Evolutionary conservation across 768 basidiomycete genomes (phyloP).

Genomic region (Royoungia palumana): DNA sequence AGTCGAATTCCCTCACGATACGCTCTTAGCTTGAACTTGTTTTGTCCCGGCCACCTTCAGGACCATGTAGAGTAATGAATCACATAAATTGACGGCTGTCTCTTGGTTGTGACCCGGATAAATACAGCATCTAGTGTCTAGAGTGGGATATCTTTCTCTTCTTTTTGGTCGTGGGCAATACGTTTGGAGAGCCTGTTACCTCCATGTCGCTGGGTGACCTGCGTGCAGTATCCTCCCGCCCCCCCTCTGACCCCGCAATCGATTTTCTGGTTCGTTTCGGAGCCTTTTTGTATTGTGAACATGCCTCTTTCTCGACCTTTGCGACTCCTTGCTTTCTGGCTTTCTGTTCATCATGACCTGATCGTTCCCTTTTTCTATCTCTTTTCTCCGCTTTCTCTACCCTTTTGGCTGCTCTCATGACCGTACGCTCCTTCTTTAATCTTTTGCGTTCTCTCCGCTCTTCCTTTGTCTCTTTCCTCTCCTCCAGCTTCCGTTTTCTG

Average conservation of each 20-base stretch:
- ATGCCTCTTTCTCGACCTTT: not conserved
- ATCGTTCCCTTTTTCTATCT: not conserved
- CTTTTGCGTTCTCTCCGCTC: constrained; percentile 23
- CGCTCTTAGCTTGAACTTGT: constrained; percentile 2
- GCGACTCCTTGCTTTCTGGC: not conserved
- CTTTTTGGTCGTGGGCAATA: constrained; percentile 10
- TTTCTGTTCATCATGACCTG: not conserved
- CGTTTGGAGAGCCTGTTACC: not conserved
- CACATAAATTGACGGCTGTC: constrained; percentile 5
- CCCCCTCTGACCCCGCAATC: constrained; percentile 8
- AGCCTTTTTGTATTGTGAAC: constrained; percentile 2
- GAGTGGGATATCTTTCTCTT: constrained; percentile 19
- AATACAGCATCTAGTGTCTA: constrained; percentile 2
- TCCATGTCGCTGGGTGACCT: not conserved
- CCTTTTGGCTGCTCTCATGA: constrained; percentile 15
- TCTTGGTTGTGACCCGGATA: constrained; percentile 1
- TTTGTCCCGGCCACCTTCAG: constrained; percentile 12
- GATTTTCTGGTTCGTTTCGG: constrained; percentile 7
- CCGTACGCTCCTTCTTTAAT: constrained; percentile 21
- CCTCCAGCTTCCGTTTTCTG: constrained; percentile 12
- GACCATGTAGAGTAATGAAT: constrained; percentile 29
- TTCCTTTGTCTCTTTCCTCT: constrained; percentile 12
- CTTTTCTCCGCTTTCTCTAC: constrained; percentile 2
- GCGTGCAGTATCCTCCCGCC: constrained; percentile 7
- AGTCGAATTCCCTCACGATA: constrained; percentile 11